Evolutionary conservation across 331 rosid genomes (phyloP).

Genomic region (Spiraea crenata): DNA sequence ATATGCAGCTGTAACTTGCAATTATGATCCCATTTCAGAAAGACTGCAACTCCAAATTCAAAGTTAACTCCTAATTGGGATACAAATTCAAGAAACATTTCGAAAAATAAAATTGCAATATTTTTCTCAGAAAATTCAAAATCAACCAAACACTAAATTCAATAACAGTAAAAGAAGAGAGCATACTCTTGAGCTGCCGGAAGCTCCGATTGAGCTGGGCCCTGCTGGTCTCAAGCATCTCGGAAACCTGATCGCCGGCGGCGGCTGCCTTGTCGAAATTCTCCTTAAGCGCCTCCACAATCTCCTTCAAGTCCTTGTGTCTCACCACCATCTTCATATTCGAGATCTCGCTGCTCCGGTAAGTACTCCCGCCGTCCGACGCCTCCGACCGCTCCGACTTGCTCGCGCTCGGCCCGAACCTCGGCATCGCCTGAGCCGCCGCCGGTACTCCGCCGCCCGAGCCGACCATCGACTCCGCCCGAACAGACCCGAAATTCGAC

Average conservation of each 20-base stretch:
- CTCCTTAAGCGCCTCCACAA: constrained; percentile 76
- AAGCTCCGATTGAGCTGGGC: constrained; percentile 92
- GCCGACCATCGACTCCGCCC: constrained; percentile 31
- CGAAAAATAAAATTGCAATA: no score
- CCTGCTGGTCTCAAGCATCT: constrained; percentile 73
- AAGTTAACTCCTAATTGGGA: no score
- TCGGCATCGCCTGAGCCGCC: constrained; percentile 16
- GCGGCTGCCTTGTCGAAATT: constrained; percentile 77
- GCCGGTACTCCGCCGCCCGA: constrained; percentile 17
- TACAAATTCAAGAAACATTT: no score
- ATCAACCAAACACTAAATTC: constrained; percentile 13
- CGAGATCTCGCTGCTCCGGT: constrained; percentile 46
- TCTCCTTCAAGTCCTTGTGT: constrained; percentile 87
- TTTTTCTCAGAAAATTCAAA: neutral
- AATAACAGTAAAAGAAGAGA: neutral
- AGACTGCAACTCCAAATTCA: no score
- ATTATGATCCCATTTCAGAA: neutral
- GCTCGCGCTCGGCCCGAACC: constrained; percentile 27
- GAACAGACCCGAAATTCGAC: constrained; percentile 62
- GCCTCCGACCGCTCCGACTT: constrained; percentile 51
- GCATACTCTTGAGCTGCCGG: constrained; percentile 78
- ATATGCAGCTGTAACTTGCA: no score
- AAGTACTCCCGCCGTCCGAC: constrained; percentile 40
- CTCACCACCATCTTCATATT: constrained; percentile 89
- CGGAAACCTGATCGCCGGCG: constrained; percentile 85